These are phyloP conservation scores for Kodamaea sp. DNA, from an alignment of 1,139 yeast genomes.

Conservation along the genomic window DNA sequence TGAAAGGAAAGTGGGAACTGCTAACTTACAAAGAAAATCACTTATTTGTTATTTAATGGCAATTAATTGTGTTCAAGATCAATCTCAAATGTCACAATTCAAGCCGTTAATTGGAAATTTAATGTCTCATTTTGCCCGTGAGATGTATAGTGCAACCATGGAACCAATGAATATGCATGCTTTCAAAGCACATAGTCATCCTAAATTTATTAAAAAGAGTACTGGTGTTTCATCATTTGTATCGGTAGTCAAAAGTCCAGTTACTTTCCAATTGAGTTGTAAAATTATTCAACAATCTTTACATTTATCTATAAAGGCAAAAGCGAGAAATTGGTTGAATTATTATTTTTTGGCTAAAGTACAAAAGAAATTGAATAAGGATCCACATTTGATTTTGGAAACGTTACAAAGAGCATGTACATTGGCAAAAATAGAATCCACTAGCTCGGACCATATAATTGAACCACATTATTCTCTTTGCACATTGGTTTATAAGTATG, in stretches of 20 bases:
- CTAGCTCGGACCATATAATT: constrained; percentile 50
- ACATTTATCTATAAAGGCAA: constrained; percentile 40
- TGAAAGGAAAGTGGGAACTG: constrained; percentile 62
- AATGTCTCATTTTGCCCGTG: constrained; percentile 58
- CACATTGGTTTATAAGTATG: constrained; percentile 57
- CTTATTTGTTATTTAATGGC: constrained; percentile 77
- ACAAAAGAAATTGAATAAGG: constrained; percentile 44
- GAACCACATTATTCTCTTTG: constrained; percentile 75
- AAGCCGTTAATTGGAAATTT: constrained; percentile 42
- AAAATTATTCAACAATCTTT: constrained; percentile 39
- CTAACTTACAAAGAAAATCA: constrained; percentile 65
- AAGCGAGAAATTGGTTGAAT: constrained; percentile 58
- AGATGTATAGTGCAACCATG: constrained; percentile 56
- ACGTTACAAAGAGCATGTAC: constrained; percentile 40
- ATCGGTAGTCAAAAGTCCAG: constrained; percentile 21
- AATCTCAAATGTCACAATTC: constrained; percentile 14
- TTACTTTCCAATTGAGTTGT: constrained; percentile 27
- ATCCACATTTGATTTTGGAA: constrained; percentile 30
- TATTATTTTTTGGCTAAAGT: constrained; percentile 60
- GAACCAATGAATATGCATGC: constrained; percentile 68
- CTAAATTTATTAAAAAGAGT: constrained; percentile 30
- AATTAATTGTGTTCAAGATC: constrained; percentile 36
- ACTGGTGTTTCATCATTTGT: constrained; percentile 18
- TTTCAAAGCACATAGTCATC: constrained; percentile 37
- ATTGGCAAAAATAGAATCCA: constrained; percentile 38